Evolutionary conservation across 2,329 filamentous ascomycete genomes (phyloP).

Genomic region (Diplodia scrobiculata): DNA sequence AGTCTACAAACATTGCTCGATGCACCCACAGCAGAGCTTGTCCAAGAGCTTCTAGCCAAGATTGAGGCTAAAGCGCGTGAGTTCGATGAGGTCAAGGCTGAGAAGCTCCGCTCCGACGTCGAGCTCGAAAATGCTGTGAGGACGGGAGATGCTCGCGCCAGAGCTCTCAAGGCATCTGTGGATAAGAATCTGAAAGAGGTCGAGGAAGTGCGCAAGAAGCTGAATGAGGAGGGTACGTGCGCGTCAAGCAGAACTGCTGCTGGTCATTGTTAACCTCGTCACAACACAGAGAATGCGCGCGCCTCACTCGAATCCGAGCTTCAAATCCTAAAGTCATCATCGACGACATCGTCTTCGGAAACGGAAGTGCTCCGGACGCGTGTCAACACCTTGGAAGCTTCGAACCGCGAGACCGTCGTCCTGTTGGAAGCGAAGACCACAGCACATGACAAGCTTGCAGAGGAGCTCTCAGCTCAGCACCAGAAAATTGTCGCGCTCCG

Average conservation of each 20-base stretch:
- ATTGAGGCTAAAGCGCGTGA: conserved; percentile 79
- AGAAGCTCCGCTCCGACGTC: conserved; percentile 86
- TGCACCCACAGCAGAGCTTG: conserved; percentile 74
- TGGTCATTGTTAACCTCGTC: not conserved
- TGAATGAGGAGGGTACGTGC: conserved; percentile 75
- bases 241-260: not conserved
- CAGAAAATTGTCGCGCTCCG: conserved; percentile 82
- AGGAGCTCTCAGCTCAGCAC: conserved; percentile 85
- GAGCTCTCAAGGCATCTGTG: conserved; percentile 76
- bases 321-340: conserved; percentile 72
- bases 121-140: conserved; percentile 90
- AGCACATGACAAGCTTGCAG: conserved; percentile 80
- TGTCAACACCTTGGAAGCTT: conserved; percentile 82
- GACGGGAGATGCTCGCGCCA: conserved; percentile 77
- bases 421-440: conserved; percentile 87
- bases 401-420: conserved; percentile 85
- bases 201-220: conserved; percentile 75
- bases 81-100: conserved; percentile 76
- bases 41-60: conserved; percentile 71
- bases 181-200: conserved; percentile 84
- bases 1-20: conserved; percentile 64
- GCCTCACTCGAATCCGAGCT: conserved; percentile 80
- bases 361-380: conserved; percentile 77
- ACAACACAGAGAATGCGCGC: conserved; percentile 68
- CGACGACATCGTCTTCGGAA: conserved; percentile 71